A percentile compares a stretch with the other conserved stretches of the same genome.
phyloP scores from a whole-genome alignment of 345 rosid species.

The Excoecaria cochinchinensis region DNA sequence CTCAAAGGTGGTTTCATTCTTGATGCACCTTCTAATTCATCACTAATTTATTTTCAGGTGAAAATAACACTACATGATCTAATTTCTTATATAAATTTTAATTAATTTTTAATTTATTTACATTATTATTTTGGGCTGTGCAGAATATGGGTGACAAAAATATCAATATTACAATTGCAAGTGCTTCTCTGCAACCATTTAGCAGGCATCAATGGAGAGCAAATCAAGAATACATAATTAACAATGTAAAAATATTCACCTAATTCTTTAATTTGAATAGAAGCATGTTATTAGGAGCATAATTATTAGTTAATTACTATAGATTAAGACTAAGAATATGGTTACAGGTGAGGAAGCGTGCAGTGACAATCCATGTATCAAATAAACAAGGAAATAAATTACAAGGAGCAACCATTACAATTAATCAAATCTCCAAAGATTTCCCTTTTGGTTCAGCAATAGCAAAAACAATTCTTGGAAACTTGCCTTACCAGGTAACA shows the following conservation, averaged over 20 bases:
- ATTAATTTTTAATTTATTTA: too few species aligned
- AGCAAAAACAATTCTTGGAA: conserved; percentile 64
- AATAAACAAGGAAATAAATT: conserved; percentile 50
- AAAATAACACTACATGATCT: too few species aligned
- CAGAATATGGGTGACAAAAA: conserved; percentile 44
- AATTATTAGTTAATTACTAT: background rate
- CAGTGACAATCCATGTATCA: conserved; percentile 63
- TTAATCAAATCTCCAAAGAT: conserved; percentile 66
- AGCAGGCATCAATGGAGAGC: conserved; percentile 63
- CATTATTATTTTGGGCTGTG: background rate
- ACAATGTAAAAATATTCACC: conserved; percentile 38
- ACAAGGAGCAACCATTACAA: conserved; percentile 48
- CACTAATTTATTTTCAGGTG: conserved; percentile 59
- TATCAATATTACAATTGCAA: conserved; percentile 38
- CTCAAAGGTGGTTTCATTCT: conserved; percentile 88
- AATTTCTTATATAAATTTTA: too few species aligned
- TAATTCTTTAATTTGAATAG: background rate
- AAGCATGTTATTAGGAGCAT: background rate
- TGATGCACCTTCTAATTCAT: conserved; percentile 43
- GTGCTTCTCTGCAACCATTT: conserved; percentile 69
- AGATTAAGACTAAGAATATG: background rate
- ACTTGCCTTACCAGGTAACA: conserved; percentile 59
- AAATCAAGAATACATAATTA: conserved; percentile 56
- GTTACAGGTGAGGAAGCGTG: conserved; percentile 66
- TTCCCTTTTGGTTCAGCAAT: conserved; percentile 87